Evolutionary conservation across 495 filamentous ascomycete species (phyloP).

Genomic region (Tuber borchii): DNA sequence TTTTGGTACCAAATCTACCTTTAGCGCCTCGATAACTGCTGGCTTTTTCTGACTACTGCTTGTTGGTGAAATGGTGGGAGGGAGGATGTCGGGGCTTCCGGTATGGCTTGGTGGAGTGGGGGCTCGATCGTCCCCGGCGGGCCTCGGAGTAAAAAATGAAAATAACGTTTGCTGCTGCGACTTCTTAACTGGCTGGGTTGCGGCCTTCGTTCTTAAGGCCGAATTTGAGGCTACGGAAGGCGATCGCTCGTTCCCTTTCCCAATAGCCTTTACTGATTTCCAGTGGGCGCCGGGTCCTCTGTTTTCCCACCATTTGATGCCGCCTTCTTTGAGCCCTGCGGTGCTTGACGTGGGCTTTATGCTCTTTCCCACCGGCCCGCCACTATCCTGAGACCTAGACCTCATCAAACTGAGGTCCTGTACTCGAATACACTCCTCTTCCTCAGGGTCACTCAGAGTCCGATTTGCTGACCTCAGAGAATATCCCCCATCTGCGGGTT

Average conservation of each 20-base stretch:
- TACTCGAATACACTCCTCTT: constrained; percentile 38
- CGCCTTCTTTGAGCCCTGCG: background rate
- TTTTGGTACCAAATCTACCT: constrained; percentile 23
- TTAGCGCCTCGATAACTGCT: constrained; percentile 7
- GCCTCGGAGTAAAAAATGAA: constrained; percentile 22
- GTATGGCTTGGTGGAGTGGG: background rate
- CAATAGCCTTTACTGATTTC: background rate
- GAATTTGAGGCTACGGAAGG: background rate
- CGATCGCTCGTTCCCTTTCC: background rate
- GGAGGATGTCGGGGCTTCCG: background rate
- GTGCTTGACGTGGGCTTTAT: background rate
- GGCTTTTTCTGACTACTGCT: constrained; percentile 1
- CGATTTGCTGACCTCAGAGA: constrained; percentile 21
- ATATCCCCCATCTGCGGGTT: constrained; percentile 26
- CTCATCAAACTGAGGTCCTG: constrained; percentile 31
- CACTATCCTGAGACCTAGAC: background rate
- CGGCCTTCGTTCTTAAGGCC: background rate
- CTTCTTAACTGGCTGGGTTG: background rate
- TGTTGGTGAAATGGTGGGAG: background rate
- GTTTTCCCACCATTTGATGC: background rate
- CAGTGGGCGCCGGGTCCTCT: background rate
- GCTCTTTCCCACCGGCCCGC: constrained; percentile 2
- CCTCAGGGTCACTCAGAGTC: constrained; percentile 24
- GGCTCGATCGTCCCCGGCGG: background rate
- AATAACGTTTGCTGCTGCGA: constrained; percentile 23